Base-by-base conservation (phyloP, 2,329 filamentous ascomycete species). In the Ceratocystis alfenasii region DNA sequence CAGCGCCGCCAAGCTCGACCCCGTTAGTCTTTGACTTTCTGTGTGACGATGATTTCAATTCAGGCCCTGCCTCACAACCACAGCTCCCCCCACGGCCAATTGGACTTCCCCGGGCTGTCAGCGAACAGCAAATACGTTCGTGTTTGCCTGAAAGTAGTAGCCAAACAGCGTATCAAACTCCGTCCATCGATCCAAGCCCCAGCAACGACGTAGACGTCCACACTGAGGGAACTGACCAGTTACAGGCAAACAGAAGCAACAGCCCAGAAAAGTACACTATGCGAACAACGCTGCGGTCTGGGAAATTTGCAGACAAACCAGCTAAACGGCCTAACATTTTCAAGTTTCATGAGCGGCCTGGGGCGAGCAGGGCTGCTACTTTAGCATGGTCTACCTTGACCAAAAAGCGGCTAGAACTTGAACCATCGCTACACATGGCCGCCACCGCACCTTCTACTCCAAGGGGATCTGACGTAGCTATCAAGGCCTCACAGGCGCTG, bases 331-430 rank as follows among this genome's bases (percentile, higher is more conserved):
- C 78, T 28, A 77, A 77, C 4, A 22, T 65, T 12, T 59, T 66
- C 41, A 66, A 63, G 30, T 44, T 66, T 17, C 20, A 59, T 7
- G 65, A 68, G 8, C 48, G 60, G 4, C 67, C 68, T 5, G 80
- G 83, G 0, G 80, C 84, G 12, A 86, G 80, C 73, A 85, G 84
- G 71, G 85, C 85, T 50, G 85, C 85, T 30, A 83, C 82, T 2
- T 71, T 87, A 64, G 85, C 85, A 41, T 88, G 85, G 84, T 46
- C 67, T 1, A 36, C 59, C n/a, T 28, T 68, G 15, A 75, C 75
- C 12, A 74, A 77, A 3, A 74, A 68, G 77, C 80, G 45, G 30
- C 28, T 33, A 44, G 41, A 46, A 25, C 53, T 61, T 22, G 72
- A 15, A 73, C 74, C 10, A 64, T 64, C 10, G 68, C 69, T 28